A percentile compares a stretch with the other conserved stretches of the same genome.
Evolutionary conservation across 2,329 filamentous ascomycete species (phyloP).

Genomic region (Ilyonectria sp.): DNA sequence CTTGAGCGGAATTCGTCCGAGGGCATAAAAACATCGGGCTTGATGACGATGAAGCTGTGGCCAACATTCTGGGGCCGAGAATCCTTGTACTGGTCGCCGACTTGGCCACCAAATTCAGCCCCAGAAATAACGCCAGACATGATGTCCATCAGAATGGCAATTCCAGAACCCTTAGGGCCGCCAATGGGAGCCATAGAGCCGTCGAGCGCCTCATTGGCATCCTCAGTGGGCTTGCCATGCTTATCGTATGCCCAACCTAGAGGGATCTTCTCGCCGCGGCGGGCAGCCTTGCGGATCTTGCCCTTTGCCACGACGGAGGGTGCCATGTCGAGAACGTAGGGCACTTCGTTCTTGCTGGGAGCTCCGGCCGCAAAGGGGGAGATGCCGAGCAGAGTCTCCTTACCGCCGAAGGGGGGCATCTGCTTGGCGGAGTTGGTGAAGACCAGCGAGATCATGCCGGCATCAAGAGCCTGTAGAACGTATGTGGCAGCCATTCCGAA

Average conservation of each 20-base stretch:
- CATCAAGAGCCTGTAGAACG: conserved; percentile 24
- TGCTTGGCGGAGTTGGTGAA: conserved; percentile 34
- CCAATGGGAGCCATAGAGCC: conserved; percentile 30
- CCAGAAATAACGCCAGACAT: conserved; percentile 32
- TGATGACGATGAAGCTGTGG: conserved; percentile 33
- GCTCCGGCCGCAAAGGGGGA: conserved; percentile 30
- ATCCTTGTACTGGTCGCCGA: conserved; percentile 33
- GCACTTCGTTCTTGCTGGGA: conserved; percentile 28
- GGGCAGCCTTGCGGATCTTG: conserved; percentile 29
- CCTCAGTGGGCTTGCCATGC: conserved; percentile 28
- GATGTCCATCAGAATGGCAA: conserved; percentile 35
- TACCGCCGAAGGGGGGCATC: conserved; percentile 34
- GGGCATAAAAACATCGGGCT: conserved; percentile 31
- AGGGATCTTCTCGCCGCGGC: conserved; percentile 30
- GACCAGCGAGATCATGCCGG: conserved; percentile 30
- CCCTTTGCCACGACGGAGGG: conserved; percentile 30
- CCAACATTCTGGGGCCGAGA: conserved; percentile 29
- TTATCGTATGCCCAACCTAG: conserved; percentile 28
- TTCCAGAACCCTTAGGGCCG: conserved; percentile 28
- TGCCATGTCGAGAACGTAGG: conserved; percentile 31
- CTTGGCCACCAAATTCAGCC: conserved; percentile 28
- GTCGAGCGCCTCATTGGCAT: conserved; percentile 25
- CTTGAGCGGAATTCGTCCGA: conserved; percentile 28
- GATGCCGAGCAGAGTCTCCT: conserved; percentile 29
- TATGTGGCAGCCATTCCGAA: conserved; percentile 34